Conservation (phyloP, 2,329 filamentous ascomycete species). For the Amesomyces nigricolor region DNA sequence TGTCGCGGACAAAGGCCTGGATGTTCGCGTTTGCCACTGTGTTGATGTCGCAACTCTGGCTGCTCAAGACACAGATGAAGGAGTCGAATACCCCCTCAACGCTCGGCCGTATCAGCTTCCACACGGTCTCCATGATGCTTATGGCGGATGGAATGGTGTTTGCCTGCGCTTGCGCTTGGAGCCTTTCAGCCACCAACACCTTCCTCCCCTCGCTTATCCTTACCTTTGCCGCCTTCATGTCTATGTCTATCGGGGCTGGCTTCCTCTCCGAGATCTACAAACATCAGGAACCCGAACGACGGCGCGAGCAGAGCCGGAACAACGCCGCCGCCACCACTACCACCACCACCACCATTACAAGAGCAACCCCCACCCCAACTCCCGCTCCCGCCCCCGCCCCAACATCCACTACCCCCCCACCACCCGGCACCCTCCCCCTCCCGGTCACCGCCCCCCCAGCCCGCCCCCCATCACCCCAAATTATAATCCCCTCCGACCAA, state of each 20-base stretch:
- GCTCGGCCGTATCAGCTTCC: slow-evolving; percentile 60
- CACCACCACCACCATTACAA: slow-evolving; percentile 14
- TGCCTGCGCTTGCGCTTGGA: slow-evolving; percentile 50
- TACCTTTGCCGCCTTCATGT: slow-evolving; percentile 49
- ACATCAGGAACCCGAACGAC: slow-evolving; percentile 53
- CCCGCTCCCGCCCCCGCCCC: slow-evolving; percentile 23
- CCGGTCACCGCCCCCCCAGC: slow-evolving; percentile 35
- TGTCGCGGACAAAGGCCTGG: slow-evolving; percentile 54
- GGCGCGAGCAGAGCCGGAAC: slow-evolving; percentile 30
- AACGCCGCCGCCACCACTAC: slow-evolving; percentile 15
- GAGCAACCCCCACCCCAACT: slow-evolving; percentile 18
- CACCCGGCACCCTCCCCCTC: slow-evolving; percentile 34
- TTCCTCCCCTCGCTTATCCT: slow-evolving; percentile 53
- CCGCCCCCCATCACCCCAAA: slow-evolving; percentile 36
- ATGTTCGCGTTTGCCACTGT: slow-evolving; percentile 51
- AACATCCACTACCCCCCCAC: slow-evolving; percentile 23
- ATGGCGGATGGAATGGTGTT: slow-evolving; percentile 58
- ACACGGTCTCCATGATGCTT: slow-evolving; percentile 56
- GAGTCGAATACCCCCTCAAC: slow-evolving; percentile 64
- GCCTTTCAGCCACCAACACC: slow-evolving; percentile 49
- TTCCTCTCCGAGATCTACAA: slow-evolving; percentile 57
- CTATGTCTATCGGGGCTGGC: slow-evolving; percentile 51
- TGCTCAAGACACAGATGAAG: slow-evolving; percentile 59
- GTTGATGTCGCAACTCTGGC: slow-evolving; percentile 55
- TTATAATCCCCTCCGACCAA: slow-evolving; percentile 60